phyloP scores from a whole-genome alignment of 169 alveolate genomes.

The Plasmodium gaboni region DNA sequence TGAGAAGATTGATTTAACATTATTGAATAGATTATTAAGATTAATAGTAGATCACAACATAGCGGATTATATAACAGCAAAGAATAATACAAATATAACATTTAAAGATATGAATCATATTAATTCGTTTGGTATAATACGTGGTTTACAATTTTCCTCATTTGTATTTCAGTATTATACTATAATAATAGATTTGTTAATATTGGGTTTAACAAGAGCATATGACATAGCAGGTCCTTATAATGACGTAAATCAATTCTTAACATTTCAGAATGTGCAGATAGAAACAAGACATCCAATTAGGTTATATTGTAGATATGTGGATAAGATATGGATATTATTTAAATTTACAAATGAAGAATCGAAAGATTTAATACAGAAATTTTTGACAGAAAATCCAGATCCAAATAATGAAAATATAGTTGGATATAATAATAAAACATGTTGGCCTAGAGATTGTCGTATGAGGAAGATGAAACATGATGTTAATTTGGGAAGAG shows the following conservation, averaged over 20 bases:
- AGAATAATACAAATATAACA: constrained; percentile 97
- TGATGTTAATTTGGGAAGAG: constrained; percentile 99
- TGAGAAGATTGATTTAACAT: constrained; percentile 98
- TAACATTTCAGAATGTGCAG: constrained; percentile 94
- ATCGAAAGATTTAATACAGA: constrained; percentile 96
- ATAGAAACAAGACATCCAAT: constrained; percentile 99
- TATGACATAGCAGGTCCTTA: constrained; percentile 99
- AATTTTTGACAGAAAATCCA: constrained; percentile 99
- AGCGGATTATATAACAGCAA: constrained; percentile 99
- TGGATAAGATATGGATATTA: constrained; percentile 95
- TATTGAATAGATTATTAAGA: constrained; percentile 97
- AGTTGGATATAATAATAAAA: constrained; percentile 98
- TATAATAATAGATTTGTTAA: constrained; percentile 93
- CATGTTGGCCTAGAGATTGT: constrained; percentile 99
- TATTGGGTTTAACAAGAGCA: constrained; percentile 98
- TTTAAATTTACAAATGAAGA: constrained; percentile 96
- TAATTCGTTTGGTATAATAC: constrained; percentile 97
- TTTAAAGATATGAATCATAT: constrained; percentile 99
- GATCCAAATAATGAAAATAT: constrained; percentile 99
- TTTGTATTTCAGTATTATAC: constrained; percentile 97
- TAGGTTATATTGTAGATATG: constrained; percentile 97
- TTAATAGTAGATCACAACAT: constrained; percentile 99
- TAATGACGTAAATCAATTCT: constrained; percentile 95
- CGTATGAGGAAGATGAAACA: constrained; percentile 99
- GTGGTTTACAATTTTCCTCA: constrained; percentile 98